Percentiles rank a stretch among this genome's conserved stretches.
Evolutionary conservation across 2,329 filamentous ascomycete genomes (phyloP).

Genomic region (Pyrenophora teres): DNA sequence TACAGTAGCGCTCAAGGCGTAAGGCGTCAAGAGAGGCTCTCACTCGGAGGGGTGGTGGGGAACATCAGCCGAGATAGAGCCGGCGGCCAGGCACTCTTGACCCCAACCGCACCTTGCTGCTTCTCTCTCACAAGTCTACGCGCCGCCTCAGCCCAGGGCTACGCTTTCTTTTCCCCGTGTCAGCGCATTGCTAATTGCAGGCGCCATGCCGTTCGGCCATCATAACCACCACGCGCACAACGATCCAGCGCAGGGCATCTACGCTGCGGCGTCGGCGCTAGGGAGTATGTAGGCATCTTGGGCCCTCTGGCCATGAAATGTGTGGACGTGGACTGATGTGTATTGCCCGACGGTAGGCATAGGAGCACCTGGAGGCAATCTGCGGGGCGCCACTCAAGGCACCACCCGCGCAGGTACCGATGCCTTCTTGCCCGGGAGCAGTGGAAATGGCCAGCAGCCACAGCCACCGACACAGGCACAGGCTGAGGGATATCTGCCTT

Average conservation of each 20-base stretch:
- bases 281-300: conserved; percentile 36
- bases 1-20: no score
- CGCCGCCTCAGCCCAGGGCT: conserved; percentile 16
- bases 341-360: conserved; percentile 35
- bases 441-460: conserved; percentile 20
- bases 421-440: conserved; percentile 48
- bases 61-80: conserved; percentile 15
- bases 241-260: conserved; percentile 51
- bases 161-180: conserved; percentile 1
- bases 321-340: conserved; percentile 8
- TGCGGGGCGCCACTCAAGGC: conserved; percentile 46
- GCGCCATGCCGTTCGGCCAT: conserved; percentile 48
- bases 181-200: conserved; percentile 16
- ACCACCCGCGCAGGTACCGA: conserved; percentile 53
- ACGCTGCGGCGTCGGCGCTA: conserved; percentile 53
- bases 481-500: conserved; percentile 22
- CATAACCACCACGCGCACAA: conserved; percentile 41
- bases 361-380: conserved; percentile 51
- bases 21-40: no score
- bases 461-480: conserved; percentile 11
- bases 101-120: conserved; percentile 8
- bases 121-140: conserved; percentile 6
- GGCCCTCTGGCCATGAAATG: not conserved
- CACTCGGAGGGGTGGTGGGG: conserved; percentile 15
- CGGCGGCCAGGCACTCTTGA: conserved; percentile 7